phyloP scores from a whole-genome alignment of 345 rosid species.

The Acer saccharum region DNA sequence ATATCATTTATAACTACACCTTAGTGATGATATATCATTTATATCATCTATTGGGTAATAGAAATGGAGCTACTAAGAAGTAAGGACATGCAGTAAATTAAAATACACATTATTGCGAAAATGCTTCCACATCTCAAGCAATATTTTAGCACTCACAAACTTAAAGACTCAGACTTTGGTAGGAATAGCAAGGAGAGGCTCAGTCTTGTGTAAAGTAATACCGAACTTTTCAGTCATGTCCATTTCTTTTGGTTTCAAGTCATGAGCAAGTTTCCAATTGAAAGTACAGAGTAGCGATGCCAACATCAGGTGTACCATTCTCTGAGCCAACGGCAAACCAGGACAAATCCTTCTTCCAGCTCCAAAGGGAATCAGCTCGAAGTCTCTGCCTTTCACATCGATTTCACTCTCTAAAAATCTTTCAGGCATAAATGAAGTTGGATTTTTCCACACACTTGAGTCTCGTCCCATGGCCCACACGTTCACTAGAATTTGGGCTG shows the following conservation, averaged over 20 bases:
- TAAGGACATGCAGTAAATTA: no score
- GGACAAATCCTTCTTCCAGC: slow-evolving; percentile 41
- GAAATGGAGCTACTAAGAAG: no score
- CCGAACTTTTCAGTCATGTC: slow-evolving; percentile 26
- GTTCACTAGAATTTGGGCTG: slow-evolving; percentile 38
- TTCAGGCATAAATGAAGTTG: slow-evolving; percentile 34
- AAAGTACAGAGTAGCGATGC: slow-evolving; percentile 35
- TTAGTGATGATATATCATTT: no score
- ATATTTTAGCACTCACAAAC: not conserved
- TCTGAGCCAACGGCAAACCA: slow-evolving; percentile 33
- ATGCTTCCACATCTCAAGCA: not conserved
- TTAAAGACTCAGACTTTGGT: not conserved
- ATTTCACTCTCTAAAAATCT: slow-evolving; percentile 14
- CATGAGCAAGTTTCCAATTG: slow-evolving; percentile 32
- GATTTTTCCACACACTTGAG: slow-evolving; percentile 34
- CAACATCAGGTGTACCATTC: slow-evolving; percentile 41
- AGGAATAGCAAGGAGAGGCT: slow-evolving; percentile 28
- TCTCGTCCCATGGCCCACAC: slow-evolving; percentile 46
- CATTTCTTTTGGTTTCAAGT: slow-evolving; percentile 13
- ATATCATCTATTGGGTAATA: no score
- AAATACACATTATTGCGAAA: no score
- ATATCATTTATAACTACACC: no score
- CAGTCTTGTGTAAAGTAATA: slow-evolving; percentile 33
- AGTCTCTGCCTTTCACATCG: not conserved
- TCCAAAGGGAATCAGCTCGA: slow-evolving; percentile 7